Percentiles rank a stretch among this genome's conserved stretches.
These are phyloP conservation scores for Cryphonectria carpinicola DNA, from an alignment of 2,329 filamentous ascomycete species.

Conservation along the genomic window DNA sequence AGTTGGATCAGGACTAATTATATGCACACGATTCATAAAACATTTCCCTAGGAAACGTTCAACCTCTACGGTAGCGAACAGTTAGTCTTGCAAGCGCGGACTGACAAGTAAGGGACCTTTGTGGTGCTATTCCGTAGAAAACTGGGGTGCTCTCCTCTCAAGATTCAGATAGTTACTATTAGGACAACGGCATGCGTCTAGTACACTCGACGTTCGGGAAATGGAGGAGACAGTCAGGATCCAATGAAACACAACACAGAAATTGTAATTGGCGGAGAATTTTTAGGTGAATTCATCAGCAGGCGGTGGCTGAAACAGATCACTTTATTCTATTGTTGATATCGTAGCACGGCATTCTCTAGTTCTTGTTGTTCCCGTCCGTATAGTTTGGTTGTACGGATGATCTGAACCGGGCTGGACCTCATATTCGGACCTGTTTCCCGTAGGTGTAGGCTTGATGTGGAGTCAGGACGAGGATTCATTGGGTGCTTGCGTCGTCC, in stretches of 20 bases:
- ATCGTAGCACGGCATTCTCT: neutral
- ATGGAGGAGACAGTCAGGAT: neutral
- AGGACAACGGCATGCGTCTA: neutral
- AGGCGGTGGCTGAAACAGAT: neutral
- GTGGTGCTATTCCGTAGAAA: no score
- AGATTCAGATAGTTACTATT: neutral
- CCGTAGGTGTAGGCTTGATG: neutral
- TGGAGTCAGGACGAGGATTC: neutral
- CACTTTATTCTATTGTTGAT: neutral
- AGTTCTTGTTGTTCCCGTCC: neutral
- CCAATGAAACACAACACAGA: neutral
- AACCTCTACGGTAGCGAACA: no score
- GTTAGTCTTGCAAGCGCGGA: no score
- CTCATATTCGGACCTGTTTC: neutral
- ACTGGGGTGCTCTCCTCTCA: neutral
- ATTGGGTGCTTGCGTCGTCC: neutral
- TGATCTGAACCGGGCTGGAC: neutral
- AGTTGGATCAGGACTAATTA: slow-evolving; percentile 39
- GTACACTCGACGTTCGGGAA: neutral
- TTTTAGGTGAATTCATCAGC: neutral
- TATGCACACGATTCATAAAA: no score
- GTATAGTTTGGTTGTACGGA: neutral
- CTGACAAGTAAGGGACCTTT: neutral
- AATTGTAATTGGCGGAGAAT: neutral
- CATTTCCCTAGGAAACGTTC: no score